Evolutionary conservation across 805 yeast genomes (phyloP).

Genomic region (Monosporozyma servazzii): DNA sequence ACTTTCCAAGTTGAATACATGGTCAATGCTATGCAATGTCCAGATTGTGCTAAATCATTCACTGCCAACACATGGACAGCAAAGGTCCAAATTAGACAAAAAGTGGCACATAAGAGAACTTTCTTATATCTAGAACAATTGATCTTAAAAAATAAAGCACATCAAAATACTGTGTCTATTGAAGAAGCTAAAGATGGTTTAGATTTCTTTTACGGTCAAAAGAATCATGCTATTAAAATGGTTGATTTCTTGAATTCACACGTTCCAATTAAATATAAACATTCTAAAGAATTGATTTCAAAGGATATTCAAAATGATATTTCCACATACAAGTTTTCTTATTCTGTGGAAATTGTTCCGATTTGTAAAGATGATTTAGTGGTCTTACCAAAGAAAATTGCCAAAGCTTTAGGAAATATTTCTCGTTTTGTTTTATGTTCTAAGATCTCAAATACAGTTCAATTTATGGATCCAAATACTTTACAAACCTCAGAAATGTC

Average conservation of each 20-base stretch:
- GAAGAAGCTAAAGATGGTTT: conserved; percentile 90
- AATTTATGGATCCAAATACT: conserved; percentile 78
- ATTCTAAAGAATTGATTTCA: conserved; percentile 84
- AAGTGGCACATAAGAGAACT: conserved; percentile 96
- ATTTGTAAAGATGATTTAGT: conserved; percentile 95
- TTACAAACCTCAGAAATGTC: conserved; percentile 69
- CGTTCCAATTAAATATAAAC: conserved; percentile 73
- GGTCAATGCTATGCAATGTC: conserved; percentile 95
- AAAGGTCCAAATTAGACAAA: conserved; percentile 93
- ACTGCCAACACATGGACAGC: conserved; percentile 98
- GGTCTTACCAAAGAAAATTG: conserved; percentile 79
- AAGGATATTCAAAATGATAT: conserved; percentile 86
- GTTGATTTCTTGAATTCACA: conserved; percentile 77
- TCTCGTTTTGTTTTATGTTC: conserved; percentile 77
- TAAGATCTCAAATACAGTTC: conserved; percentile 71
- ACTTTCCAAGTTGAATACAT: conserved; percentile 88
- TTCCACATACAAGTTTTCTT: conserved; percentile 81
- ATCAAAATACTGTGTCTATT: conserved; percentile 84
- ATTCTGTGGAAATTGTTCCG: conserved; percentile 88
- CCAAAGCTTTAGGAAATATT: conserved; percentile 74
- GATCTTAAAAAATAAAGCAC: conserved; percentile 86
- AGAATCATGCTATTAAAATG: conserved; percentile 90
- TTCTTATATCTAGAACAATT: conserved; percentile 91
- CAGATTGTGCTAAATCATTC: conserved; percentile 95
- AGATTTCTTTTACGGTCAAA: conserved; percentile 83